phyloP scores from a whole-genome alignment of 805 yeast genomes.

The Cyberlindnera galapagoensis region DNA sequence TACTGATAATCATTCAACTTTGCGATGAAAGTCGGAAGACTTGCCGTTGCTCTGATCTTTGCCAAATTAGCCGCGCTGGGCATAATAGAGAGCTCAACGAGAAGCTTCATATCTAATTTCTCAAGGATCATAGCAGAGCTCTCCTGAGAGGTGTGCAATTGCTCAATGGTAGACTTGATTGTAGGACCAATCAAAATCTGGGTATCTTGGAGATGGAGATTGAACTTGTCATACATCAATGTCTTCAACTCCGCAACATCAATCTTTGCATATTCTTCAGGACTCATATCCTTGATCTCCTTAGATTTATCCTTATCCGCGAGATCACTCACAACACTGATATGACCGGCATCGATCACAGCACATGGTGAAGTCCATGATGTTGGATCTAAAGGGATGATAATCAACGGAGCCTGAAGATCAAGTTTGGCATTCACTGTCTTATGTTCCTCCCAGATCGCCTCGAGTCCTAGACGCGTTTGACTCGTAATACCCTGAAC shows the following conservation, averaged over 20 bases:
- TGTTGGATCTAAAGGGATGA: constrained; percentile 76
- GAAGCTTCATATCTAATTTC: constrained; percentile 63
- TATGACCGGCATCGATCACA: constrained; percentile 92
- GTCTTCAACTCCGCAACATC: constrained; percentile 29
- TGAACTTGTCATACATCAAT: constrained; percentile 86
- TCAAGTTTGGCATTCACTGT: constrained; percentile 82
- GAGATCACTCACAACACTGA: constrained; percentile 74
- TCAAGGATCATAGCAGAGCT: constrained; percentile 58
- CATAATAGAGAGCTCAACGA: constrained; percentile 76
- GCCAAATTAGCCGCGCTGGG: constrained; percentile 76
- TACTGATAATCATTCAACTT: constrained; percentile 86
- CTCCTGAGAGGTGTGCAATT: constrained; percentile 43
- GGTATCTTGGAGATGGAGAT: constrained; percentile 71
- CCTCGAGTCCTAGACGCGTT: constrained; percentile 87
- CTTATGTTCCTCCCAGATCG: constrained; percentile 91
- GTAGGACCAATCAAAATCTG: constrained; percentile 84
- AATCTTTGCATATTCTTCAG: constrained; percentile 64
- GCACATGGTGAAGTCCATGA: constrained; percentile 84
- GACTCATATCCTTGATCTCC: constrained; percentile 56
- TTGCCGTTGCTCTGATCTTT: constrained; percentile 65
- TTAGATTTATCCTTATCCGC: constrained; percentile 64
- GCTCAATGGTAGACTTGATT: constrained; percentile 70
- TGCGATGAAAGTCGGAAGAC: constrained; percentile 65
- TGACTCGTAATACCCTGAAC: constrained; percentile 86
- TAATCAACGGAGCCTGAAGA: constrained; percentile 87